Base-by-base conservation (phyloP, 164 flowering plant genomes). In the Houttuynia cordata region DNA sequence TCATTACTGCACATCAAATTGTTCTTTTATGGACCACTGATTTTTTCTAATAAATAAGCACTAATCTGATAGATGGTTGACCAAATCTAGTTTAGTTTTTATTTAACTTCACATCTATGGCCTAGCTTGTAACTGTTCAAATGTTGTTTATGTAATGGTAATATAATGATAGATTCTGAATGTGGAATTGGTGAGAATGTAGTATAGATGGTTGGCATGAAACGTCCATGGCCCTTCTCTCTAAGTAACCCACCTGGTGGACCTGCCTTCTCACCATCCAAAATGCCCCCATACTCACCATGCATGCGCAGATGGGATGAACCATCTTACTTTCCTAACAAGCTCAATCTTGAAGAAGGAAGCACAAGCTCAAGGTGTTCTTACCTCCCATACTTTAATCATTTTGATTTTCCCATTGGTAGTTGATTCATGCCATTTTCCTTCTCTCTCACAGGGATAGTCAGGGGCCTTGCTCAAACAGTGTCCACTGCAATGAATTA, bases 151-250 rank as follows among this genome's bases (percentile, higher is more conserved):
- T 17, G 49, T 45, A 8, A 10, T 2, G 12, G 49, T 30, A 30
- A 30, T 2, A 30, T 30, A n/a, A 30, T 30, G 37, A 30, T 30
- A 6, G 37, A 30, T 66, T 56, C 66, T 71, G 62, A 74, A 71
- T 49, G 62, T 73, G 65, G 53, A 21, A 54, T 71, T 75, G 67
- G 68, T 69, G 73, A 55, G 54, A 69, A 60, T 75, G 76, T 70
- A 68, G 66, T 67, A 62, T 73, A 85, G 91, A 73, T 75, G 73
- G 74, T 71, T 68, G 83, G 94, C 74, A 60, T 70, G 71, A 89
- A 85, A 76, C 81, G 94, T 65, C 68, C 78, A 62, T 82, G 78
- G 73, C 79, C 91, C 37, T 85, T 89, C 69, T 49, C 66, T 42
- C 24, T 56, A 0, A 52, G 49, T 0, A n/a, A 56, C 13, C 58